Evolutionary conservation across 2,329 filamentous ascomycete genomes (phyloP), one percentile per base, ranked within the genome.

Genomic region (Pseudogymnoascus sp.): DNA sequence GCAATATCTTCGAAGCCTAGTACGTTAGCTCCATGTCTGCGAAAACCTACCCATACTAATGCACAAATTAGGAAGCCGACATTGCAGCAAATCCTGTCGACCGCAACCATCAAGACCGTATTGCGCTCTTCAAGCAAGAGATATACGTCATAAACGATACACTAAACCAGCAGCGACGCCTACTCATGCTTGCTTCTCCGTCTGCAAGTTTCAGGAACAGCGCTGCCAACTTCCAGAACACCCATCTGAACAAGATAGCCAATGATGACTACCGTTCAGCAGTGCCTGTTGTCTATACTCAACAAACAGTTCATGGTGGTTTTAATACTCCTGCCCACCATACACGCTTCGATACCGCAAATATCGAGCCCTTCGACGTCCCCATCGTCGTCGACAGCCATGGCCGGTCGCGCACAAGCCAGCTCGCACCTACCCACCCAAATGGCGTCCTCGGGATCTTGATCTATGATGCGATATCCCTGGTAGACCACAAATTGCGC

Each of bases 51-150:
- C 20, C 15, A 14, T 20, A 25, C 15, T 8, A 35, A 18, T 28
- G 8, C 28, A 25, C 28, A 25, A 15, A 12, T 35, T 59, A 66
- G 65, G 63, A 68, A 66, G 61, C 58, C 33, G 62, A 62, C 6
- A 64, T 68, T 15, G 63, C 65, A 35, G 59, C 61, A 22, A 63
- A 64, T 22, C 66, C 66, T 28, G 47, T 68, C 7, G 64, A 65
- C 35, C 61, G 66, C 25, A 62, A 60, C 15, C 66, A 68, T 38
- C 66, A 67, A 62, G 63, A 66, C 33, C 58, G 60, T 58, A 63
- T 68, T 25, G 61, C 62, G 12, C 64, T 50, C 12, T 41, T 68
- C 11, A 65, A 66, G 30, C 66, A 68, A 59, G 66, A 68, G 37
- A 66, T 67, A 28, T 63, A 63, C 12, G 62, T 66, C 12, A 64